A percentile compares a stretch with the other conserved stretches of the same genome.
phyloP scores from a whole-genome alignment of 805 yeast genomes.

The Naumovozyma baii region DNA sequence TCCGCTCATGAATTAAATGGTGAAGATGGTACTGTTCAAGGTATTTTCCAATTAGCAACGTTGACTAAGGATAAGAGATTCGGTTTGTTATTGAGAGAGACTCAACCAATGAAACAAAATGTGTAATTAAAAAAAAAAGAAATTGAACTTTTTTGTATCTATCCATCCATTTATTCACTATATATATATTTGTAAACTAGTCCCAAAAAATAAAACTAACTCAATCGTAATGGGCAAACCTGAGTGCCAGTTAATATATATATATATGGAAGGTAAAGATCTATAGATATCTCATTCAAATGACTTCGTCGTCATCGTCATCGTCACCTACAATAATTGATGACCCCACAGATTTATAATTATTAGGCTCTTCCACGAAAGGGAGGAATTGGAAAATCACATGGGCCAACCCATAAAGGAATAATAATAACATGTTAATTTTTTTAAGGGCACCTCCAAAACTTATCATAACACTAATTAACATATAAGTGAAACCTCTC shows the following conservation, averaged over 20 bases:
- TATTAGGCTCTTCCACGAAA: constrained; percentile 68
- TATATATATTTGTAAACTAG: too few species aligned
- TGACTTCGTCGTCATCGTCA: constrained; percentile 15
- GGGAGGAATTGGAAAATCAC: constrained; percentile 61
- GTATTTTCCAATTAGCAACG: constrained; percentile 46
- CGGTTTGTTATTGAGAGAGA: constrained; percentile 57
- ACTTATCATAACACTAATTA: constrained; percentile 43
- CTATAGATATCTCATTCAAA: constrained; percentile 1
- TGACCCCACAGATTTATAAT: constrained; percentile 55
- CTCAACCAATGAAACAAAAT: constrained; percentile 42
- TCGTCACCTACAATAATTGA: constrained; percentile 30
- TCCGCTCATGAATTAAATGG: constrained; percentile 58
- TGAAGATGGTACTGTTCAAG: constrained; percentile 32
- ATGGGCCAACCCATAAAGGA: constrained; percentile 50
- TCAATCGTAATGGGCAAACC: not conserved
- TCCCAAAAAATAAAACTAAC: too few species aligned
- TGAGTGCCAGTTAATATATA: not conserved
- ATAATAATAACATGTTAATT: constrained; percentile 49
- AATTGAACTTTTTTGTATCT: too few species aligned
- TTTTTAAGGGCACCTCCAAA: constrained; percentile 48
- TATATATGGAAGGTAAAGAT: not conserved
- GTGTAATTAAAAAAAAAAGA: not conserved
- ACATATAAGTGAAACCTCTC: constrained; percentile 35
- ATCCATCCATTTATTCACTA: too few species aligned
- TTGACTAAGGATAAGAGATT: constrained; percentile 59